Evolutionary conservation across 1,284 basidiomycete species (phyloP).

Genomic region (Trichosporon coremiiforme): DNA sequence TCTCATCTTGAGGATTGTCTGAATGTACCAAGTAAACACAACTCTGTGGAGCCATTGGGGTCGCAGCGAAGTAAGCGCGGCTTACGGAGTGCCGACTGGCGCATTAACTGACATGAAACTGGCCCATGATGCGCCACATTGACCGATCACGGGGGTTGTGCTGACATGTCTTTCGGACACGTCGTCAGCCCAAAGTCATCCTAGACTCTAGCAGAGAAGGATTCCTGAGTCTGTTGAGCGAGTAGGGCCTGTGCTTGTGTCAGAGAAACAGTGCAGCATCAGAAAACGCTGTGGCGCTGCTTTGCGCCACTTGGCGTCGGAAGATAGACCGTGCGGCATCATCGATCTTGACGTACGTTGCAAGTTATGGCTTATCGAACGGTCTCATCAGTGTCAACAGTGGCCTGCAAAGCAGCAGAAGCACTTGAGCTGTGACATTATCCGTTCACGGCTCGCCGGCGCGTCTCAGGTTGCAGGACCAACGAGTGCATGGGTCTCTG

Average conservation of each 20-base stretch:
- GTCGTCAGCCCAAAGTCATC: neutral
- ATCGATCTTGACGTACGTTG: neutral
- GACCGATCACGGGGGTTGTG: neutral
- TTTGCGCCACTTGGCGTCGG: neutral
- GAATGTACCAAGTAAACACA: slow-evolving; percentile 13
- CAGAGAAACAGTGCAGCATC: neutral
- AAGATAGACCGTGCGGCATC: neutral
- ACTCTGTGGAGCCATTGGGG: neutral
- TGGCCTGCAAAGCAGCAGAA: too few species aligned
- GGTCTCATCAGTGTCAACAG: neutral
- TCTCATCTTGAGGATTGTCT: neutral
- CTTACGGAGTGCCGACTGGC: too few species aligned
- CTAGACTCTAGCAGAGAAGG: neutral
- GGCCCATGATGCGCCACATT: neutral
- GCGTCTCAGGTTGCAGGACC: neutral
- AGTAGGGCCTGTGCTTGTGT: neutral
- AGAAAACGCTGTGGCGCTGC: neutral
- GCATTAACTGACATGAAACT: too few species aligned
- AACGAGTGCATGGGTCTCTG: neutral
- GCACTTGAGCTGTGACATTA: neutral
- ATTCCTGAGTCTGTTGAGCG: neutral
- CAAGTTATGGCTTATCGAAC: neutral
- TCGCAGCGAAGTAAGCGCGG: too few species aligned
- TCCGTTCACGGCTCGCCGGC: neutral
- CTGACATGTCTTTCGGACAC: neutral